These are phyloP conservation scores for Coniosporium tulheliwenetii DNA, from an alignment of 2,329 filamentous ascomycete genomes.

Conservation along the genomic window DNA sequence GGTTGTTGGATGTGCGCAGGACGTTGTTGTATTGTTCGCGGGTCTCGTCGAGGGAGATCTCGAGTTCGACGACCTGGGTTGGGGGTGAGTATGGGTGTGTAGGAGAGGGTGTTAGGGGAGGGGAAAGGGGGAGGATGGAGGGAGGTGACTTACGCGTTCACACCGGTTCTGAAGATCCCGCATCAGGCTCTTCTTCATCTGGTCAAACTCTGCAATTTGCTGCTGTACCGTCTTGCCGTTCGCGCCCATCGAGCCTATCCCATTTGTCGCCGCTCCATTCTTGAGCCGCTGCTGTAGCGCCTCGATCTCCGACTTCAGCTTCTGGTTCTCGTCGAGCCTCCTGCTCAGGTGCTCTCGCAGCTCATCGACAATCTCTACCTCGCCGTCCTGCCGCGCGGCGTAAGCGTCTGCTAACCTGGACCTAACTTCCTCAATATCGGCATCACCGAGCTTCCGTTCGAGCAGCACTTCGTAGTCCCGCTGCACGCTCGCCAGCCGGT, in stretches of 20 bases:
- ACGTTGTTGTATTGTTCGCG: constrained; percentile 99
- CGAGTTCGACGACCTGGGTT: constrained; percentile 67
- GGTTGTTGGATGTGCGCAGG: constrained; percentile 88
- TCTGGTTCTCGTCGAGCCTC: constrained; percentile 67
- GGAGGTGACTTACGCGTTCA: constrained; percentile 48
- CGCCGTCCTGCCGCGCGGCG: constrained; percentile 55
- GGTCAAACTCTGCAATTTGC: constrained; percentile 96
- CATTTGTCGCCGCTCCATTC: constrained; percentile 39
- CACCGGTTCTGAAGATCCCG: constrained; percentile 95
- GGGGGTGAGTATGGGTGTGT: neutral
- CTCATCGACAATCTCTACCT: constrained; percentile 58
- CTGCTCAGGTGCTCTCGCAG: constrained; percentile 60
- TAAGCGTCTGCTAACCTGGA: constrained; percentile 62
- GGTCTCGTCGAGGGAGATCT: constrained; percentile 94
- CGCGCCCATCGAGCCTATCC: constrained; percentile 25
- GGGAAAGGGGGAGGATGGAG: neutral
- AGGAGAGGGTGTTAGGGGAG: neutral
- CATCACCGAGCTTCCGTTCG: constrained; percentile 60
- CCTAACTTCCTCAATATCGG: constrained; percentile 75
- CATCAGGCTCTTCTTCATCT: constrained; percentile 99
- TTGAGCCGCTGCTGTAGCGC: constrained; percentile 63
- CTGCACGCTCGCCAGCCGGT: constrained; percentile 58
- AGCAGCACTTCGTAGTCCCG: constrained; percentile 74
- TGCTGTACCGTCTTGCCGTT: constrained; percentile 90
- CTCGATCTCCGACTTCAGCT: constrained; percentile 66